These are phyloP conservation scores for Termitomyces sp. DNA, from an alignment of 768 basidiomycete genomes.

Conservation along the genomic window DNA sequence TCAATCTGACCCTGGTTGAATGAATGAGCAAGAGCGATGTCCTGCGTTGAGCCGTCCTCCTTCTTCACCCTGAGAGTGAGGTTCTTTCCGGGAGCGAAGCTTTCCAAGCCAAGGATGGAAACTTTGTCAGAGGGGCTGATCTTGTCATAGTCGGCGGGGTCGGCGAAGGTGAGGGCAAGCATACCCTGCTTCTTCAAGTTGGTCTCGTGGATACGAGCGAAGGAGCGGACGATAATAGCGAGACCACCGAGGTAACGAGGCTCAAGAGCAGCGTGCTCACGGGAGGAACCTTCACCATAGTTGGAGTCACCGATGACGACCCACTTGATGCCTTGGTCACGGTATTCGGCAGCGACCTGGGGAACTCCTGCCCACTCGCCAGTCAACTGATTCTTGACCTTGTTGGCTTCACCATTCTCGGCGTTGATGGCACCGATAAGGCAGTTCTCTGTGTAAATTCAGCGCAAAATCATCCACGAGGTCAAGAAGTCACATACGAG, in stretches of 20 bases:
- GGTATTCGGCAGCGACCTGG: slow-evolving; percentile 82
- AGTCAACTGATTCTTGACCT: slow-evolving; percentile 86
- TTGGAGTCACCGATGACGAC: slow-evolving; percentile 95
- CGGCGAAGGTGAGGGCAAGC: slow-evolving; percentile 91
- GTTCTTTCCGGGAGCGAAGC: slow-evolving; percentile 90
- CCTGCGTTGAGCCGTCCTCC: slow-evolving; percentile 54
- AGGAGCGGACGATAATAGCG: slow-evolving; percentile 94
- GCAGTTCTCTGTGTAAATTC: slow-evolving; percentile 71
- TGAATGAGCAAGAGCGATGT: slow-evolving; percentile 81
- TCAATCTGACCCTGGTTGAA: slow-evolving; percentile 98
- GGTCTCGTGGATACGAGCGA: slow-evolving; percentile 97
- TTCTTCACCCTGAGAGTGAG: slow-evolving; percentile 82
- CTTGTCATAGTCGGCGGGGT: slow-evolving; percentile 94
- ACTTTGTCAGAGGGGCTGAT: slow-evolving; percentile 84
- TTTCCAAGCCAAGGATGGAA: slow-evolving; percentile 84
- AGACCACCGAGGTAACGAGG: slow-evolving; percentile 93
- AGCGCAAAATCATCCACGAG: slow-evolving; percentile 6
- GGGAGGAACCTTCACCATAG: slow-evolving; percentile 98
- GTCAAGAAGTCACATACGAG: slow-evolving; percentile 52
- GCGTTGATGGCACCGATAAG: slow-evolving; percentile 96
- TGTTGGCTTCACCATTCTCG: slow-evolving; percentile 96
- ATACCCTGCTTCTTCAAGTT: slow-evolving; percentile 99
- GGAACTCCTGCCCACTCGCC: slow-evolving; percentile 87
- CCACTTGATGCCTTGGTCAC: slow-evolving; percentile 90
- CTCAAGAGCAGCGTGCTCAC: slow-evolving; percentile 96